Base-by-base conservation (phyloP, 768 basidiomycete genomes). In the Tylopilus cervinicoccineus region DNA sequence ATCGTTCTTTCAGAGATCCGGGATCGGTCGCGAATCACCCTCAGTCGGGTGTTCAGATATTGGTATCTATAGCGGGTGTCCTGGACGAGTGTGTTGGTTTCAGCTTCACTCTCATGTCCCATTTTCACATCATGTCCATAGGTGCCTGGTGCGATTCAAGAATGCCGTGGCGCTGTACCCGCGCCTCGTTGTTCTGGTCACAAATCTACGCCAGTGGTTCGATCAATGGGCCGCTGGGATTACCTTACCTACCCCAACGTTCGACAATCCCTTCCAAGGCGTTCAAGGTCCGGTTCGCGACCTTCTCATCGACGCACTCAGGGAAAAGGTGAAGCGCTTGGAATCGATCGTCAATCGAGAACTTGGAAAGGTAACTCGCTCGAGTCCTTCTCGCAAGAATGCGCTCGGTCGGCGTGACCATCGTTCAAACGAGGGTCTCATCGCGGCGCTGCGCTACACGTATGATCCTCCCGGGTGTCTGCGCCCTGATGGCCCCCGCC, bases 91-190 rank as follows among this genome's bases (percentile, higher is more conserved):
- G 54, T 8, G 76, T 10, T 2, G 17, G 23, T 14, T 3, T 39
- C 22, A 2, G 24, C 58, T 16, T 43, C 59, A 1, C 42, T 51
- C 9, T 47, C 60, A 58, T 65, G 44, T n/a, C 58, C n/a, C 40
- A 16, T 44, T 22, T 22, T 49, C 14, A 60, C 11, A 5, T 32
- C 12, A 12, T 12, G n/a, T 24, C 27, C 22, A 2, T 27, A 84
- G 83, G 52, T 79, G 70, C 43, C 56, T 84, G 7, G 71, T 70
- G 5, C 80, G 81, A 3, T 84, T 83, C 66, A 81, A 83, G 61
- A 75, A 78, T 37, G 74, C 76, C 0, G 63, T 77, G 10, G 64
- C 69, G 2, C 72, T 64, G 22, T 71, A 79, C 48, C 79, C 79
- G 0, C 60, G 67, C 22, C 61, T 86, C 2, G 56, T 56, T 0